Evolutionary conservation across 805 yeast species (phyloP).

Genomic region (Lipomyces mesembrius): DNA sequence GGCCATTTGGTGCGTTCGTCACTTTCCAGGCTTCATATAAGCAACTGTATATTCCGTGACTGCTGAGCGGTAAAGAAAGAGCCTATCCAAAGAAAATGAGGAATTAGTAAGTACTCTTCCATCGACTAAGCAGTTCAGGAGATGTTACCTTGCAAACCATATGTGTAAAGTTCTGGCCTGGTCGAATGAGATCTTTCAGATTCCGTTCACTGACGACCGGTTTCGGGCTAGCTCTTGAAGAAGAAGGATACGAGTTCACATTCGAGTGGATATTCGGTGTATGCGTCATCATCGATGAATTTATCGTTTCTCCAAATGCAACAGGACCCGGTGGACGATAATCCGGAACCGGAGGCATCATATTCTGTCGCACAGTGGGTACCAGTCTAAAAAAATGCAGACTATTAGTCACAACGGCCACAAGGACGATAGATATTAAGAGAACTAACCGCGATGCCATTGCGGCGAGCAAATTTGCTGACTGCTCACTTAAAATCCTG

Average conservation of each 20-base stretch:
- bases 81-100: slow-evolving; percentile 47
- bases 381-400: background rate
- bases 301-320: background rate
- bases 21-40: slow-evolving; percentile 45
- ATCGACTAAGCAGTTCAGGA: background rate
- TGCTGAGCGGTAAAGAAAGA: slow-evolving; percentile 70
- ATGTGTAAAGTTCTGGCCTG: slow-evolving; percentile 22
- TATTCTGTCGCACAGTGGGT: background rate
- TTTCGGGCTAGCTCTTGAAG: slow-evolving; percentile 20
- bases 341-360: background rate
- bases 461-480: slow-evolving; percentile 12
- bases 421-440: background rate
- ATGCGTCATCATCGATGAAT: background rate
- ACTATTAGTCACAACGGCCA: background rate
- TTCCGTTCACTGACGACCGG: slow-evolving; percentile 22
- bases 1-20: slow-evolving; percentile 39
- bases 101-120: background rate
- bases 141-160: slow-evolving; percentile 24
- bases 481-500: slow-evolving; percentile 14
- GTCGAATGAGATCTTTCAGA: slow-evolving; percentile 24
- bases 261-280: background rate
- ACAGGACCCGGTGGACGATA: background rate
- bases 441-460: slow-evolving; percentile 9
- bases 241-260: slow-evolving; percentile 1
- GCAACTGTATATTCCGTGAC: slow-evolving; percentile 53